These are phyloP conservation scores for Thelephora aurantiotincta DNA, from an alignment of 768 basidiomycete species.

Conservation along the genomic window DNA sequence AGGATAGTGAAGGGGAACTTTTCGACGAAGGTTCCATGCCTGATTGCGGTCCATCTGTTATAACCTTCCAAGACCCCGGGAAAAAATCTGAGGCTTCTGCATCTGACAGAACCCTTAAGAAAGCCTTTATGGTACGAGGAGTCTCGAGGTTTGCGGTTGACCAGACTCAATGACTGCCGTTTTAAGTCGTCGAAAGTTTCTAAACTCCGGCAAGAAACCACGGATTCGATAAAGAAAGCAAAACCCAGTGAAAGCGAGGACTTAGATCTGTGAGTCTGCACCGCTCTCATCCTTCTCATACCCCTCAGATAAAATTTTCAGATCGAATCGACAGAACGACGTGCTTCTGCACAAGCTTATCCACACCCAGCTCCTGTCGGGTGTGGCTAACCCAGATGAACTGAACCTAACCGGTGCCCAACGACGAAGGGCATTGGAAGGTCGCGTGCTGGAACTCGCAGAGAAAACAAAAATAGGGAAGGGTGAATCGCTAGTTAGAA, in stretches of 20 bases:
- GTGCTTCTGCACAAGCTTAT: conserved; percentile 64
- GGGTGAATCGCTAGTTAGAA: conserved; percentile 49
- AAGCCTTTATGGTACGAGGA: conserved; percentile 57
- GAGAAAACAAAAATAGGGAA: conserved; percentile 60
- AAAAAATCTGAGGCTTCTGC: conserved; percentile 13
- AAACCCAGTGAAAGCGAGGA: conserved; percentile 28
- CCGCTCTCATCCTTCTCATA: neutral
- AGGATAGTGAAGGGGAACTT: neutral
- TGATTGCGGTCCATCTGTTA: conserved; percentile 24
- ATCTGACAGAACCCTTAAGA: conserved; percentile 30
- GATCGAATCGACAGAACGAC: conserved; percentile 68
- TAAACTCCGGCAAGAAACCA: conserved; percentile 31
- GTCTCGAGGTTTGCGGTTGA: neutral
- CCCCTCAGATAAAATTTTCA: conserved; percentile 17
- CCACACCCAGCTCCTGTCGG: conserved; percentile 68
- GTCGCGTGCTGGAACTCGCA: conserved; percentile 61
- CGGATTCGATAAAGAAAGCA: conserved; percentile 11
- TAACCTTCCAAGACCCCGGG: conserved; percentile 37
- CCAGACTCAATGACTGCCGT: conserved; percentile 1
- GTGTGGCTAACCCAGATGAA: conserved; percentile 43
- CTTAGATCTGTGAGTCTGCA: conserved; percentile 34
- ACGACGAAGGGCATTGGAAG: conserved; percentile 59
- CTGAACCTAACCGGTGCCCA: conserved; percentile 51
- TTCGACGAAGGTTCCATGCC: too few relatives aligned
- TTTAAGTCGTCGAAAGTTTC: conserved; percentile 69